A percentile compares a stretch with the other conserved stretches of the same genome.
phyloP scores from a whole-genome alignment of 1,139 yeast genomes.

The Blastobotrys elegans region DNA sequence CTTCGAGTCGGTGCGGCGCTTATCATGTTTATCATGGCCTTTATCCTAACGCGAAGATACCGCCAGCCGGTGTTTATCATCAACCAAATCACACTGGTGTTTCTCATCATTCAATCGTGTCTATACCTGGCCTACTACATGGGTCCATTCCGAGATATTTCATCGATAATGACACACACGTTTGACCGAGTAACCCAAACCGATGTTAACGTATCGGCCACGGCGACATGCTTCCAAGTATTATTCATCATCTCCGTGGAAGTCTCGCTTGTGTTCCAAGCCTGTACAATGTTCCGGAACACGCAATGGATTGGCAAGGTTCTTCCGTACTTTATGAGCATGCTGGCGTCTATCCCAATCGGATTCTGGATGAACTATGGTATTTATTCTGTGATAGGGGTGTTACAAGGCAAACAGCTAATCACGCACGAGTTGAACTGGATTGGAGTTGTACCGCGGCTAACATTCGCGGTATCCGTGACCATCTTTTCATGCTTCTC shows the following conservation, averaged over 20 bases:
- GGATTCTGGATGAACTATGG: slow-evolving; percentile 50
- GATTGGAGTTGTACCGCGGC: slow-evolving; percentile 36
- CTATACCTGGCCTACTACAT: slow-evolving; percentile 51
- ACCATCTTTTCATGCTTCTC: slow-evolving; percentile 57
- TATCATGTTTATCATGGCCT: slow-evolving; percentile 19
- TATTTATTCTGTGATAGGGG: slow-evolving; percentile 34
- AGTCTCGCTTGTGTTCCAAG: slow-evolving; percentile 60
- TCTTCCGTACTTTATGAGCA: slow-evolving; percentile 15
- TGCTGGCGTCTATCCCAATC: slow-evolving; percentile 26
- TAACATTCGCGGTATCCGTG: slow-evolving; percentile 66
- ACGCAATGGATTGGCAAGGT: slow-evolving; percentile 6
- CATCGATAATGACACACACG: slow-evolving; percentile 50
- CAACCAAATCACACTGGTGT: slow-evolving; percentile 54
- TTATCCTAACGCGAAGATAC: slow-evolving; percentile 20
- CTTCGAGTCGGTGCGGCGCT: slow-evolving; percentile 42
- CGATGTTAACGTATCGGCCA: slow-evolving; percentile 46
- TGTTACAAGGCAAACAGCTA: slow-evolving; percentile 20
- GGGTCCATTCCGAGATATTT: slow-evolving; percentile 48
- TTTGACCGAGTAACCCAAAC: slow-evolving; percentile 25
- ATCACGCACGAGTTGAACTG: slow-evolving; percentile 16
- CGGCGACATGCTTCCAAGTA: slow-evolving; percentile 56
- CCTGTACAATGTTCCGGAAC: slow-evolving; percentile 4
- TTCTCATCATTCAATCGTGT: slow-evolving; percentile 53
- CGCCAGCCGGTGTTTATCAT: slow-evolving; percentile 64
- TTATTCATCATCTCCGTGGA: slow-evolving; percentile 58